phyloP scores from a whole-genome alignment of 257 asterid species.

The Cynanchum wilfordii region DNA sequence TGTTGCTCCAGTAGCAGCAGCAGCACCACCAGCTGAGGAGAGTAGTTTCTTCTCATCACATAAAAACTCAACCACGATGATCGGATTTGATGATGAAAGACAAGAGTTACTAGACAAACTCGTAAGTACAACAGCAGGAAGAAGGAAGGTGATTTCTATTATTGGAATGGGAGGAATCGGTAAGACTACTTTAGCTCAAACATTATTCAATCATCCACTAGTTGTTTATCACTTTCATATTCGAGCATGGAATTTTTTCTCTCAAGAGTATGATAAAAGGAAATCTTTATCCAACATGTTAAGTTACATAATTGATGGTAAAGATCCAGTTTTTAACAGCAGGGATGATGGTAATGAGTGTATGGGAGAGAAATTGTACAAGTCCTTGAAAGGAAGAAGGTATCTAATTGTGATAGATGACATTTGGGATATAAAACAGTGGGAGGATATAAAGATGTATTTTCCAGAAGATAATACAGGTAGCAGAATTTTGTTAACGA shows the following conservation, averaged over 20 bases:
- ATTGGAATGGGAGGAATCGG: conserved; percentile 2
- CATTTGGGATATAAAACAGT: neutral
- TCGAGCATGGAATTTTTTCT: neutral
- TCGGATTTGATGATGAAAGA: neutral
- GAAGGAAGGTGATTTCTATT: neutral
- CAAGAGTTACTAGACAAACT: neutral
- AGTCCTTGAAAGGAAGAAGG: neutral
- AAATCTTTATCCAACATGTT: neutral
- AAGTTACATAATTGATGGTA: neutral
- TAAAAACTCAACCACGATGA: neutral
- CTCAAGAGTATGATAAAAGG: neutral
- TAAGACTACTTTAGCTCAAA: neutral
- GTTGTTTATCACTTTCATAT: neutral
- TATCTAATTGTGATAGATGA: conserved; percentile 10
- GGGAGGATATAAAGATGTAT: neutral
- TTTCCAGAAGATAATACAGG: neutral
- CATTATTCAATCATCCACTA: neutral
- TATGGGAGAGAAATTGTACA: neutral
- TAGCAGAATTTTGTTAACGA: conserved; percentile 1
- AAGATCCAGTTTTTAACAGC: neutral
- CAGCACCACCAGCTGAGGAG: neutral
- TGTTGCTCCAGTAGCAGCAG: too few relatives aligned
- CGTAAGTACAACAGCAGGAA: too few relatives aligned
- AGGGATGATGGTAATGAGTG: neutral
- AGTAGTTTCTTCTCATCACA: neutral